Conservation (phyloP, 345 rosid genomes). For the Salix suchowensis region DNA sequence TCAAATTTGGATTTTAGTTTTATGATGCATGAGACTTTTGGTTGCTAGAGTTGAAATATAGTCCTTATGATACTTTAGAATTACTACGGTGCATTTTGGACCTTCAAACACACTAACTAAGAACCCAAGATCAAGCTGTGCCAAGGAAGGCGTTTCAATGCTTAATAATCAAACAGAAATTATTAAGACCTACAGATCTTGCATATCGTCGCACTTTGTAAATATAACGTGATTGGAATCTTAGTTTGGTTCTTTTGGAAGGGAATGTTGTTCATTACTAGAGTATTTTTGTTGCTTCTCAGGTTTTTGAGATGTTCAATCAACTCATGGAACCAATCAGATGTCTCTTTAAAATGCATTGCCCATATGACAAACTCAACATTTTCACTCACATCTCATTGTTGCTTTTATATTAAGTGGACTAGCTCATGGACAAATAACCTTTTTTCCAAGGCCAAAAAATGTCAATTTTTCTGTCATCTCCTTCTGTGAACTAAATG, state of each 20-base stretch:
- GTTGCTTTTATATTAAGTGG: neutral
- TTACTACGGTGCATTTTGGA: too few species aligned
- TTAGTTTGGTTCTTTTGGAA: neutral
- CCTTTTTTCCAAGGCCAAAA: too few species aligned
- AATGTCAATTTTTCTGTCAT: too few species aligned
- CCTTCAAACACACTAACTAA: too few species aligned
- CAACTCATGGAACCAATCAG: neutral
- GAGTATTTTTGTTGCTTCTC: neutral
- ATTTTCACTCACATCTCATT: too few species aligned
- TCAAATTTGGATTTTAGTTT: neutral
- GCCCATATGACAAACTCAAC: neutral
- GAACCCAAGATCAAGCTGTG: neutral
- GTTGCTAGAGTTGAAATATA: too few species aligned
- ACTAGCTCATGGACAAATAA: too few species aligned
- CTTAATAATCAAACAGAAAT: too few species aligned
- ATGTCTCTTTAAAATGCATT: neutral
- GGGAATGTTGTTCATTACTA: neutral
- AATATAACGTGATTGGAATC: neutral
- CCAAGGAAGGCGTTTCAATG: neutral
- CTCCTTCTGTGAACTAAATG: too few species aligned
- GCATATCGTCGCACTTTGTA: too few species aligned
- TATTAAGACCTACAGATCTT: too few species aligned
- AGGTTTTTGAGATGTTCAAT: neutral
- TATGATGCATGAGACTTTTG: neutral
- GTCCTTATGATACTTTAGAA: neutral